A percentile compares a stretch with the other conserved stretches of the same genome.
phyloP scores from a whole-genome alignment of 768 basidiomycete genomes.

The Pleurotus salmoneostramineus region DNA sequence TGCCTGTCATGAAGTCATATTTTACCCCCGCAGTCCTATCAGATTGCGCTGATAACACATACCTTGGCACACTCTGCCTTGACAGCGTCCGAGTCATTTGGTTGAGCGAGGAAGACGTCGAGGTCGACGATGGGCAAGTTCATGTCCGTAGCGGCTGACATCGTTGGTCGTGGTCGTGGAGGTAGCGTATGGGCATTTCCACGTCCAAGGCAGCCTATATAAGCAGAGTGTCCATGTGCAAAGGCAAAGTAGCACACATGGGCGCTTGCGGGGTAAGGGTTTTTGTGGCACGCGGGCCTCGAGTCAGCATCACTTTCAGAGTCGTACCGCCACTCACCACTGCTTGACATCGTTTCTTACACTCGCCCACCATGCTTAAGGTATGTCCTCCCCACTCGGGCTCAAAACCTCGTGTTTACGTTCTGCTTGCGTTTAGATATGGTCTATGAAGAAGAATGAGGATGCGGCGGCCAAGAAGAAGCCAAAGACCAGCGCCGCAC shows the following conservation, averaged over 20 bases:
- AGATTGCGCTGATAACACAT: background rate
- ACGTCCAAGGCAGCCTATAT: conserved; percentile 4
- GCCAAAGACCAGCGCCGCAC: conserved; percentile 97
- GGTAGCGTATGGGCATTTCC: background rate
- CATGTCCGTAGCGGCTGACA: conserved; percentile 32
- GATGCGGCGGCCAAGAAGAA: conserved; percentile 96
- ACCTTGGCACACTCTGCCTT: conserved; percentile 67
- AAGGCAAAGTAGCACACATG: conserved; percentile 12
- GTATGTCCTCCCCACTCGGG: conserved; percentile 16
- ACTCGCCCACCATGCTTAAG: conserved; percentile 41
- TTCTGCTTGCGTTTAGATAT: conserved; percentile 61
- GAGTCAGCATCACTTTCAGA: conserved; percentile 1
- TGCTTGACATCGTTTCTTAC: conserved; percentile 23
- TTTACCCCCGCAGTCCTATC: background rate
- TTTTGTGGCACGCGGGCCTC: conserved; percentile 14
- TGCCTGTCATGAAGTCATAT: conserved; percentile 38
- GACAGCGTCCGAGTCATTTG: conserved; percentile 41
- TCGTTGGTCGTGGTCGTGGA: conserved; percentile 10
- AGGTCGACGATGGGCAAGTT: conserved; percentile 76
- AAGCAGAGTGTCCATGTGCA: conserved; percentile 5
- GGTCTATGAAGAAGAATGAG: conserved; percentile 99
- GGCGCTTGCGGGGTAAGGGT: conserved; percentile 8
- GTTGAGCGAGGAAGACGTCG: conserved; percentile 58
- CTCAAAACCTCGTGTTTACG: background rate
- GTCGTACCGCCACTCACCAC: conserved; percentile 21